Evolutionary conservation across 352 stramenopile genomes (phyloP).

Genomic region (Ochromonadaceae sp.): DNA sequence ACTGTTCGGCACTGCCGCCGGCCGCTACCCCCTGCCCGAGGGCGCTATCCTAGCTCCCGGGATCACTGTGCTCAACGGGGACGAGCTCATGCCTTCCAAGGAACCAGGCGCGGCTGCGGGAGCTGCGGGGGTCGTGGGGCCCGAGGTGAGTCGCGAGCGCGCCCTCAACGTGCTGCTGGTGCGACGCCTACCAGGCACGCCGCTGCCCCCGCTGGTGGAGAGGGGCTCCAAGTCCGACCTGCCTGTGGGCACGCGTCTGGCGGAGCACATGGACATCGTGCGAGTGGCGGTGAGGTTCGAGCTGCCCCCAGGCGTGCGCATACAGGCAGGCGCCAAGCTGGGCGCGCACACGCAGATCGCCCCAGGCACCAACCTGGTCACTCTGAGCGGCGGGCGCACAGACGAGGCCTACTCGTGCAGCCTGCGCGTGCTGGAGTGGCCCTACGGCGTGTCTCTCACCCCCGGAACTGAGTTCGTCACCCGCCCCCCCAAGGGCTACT

Average conservation of each 20-base stretch:
- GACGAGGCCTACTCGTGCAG: not conserved
- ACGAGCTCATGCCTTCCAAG: too few species aligned
- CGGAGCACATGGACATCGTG: not conserved
- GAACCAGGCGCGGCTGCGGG: too few species aligned
- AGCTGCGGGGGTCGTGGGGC: too few species aligned
- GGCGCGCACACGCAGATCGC: not conserved
- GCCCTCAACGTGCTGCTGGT: not conserved
- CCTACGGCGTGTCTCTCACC: not conserved
- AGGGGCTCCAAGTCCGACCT: not conserved
- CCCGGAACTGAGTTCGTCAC: conserved; percentile 6
- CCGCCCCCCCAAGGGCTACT: too few species aligned
- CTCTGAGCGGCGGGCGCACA: not conserved
- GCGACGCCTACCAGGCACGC: not conserved
- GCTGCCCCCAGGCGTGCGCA: not conserved
- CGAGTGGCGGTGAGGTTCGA: not conserved
- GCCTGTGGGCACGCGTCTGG: not conserved
- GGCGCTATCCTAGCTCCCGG: not conserved
- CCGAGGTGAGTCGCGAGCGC: too few species aligned
- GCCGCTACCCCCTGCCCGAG: not conserved
- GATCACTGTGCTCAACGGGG: not conserved
- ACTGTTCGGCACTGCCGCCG: not conserved
- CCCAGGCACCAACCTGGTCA: not conserved
- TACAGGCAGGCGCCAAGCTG: not conserved
- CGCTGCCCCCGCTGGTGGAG: not conserved
- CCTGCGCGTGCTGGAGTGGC: not conserved